Evolutionary conservation across 768 basidiomycete species (phyloP).

Genomic region (Pleurotus tuoliensis): DNA sequence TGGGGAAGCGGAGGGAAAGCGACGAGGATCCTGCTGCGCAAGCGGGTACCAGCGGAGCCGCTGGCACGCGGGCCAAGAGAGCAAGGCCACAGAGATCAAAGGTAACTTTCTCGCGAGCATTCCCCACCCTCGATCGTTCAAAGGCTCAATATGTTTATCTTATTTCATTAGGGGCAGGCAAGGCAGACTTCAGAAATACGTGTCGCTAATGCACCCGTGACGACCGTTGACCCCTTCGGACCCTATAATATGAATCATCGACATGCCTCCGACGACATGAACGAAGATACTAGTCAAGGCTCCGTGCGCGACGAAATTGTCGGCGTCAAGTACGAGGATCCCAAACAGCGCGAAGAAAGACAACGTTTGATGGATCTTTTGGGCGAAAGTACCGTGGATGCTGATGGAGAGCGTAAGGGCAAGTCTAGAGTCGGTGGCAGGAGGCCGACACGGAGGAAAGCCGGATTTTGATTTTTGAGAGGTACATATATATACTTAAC

Average conservation of each 20-base stretch:
- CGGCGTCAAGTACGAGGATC: conserved; percentile 67
- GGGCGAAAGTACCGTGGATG: background rate
- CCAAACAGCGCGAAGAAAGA: conserved; percentile 56
- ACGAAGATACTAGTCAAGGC: conserved; percentile 18
- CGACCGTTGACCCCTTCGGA: conserved; percentile 17
- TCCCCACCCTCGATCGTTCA: background rate
- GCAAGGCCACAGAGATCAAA: conserved; percentile 33
- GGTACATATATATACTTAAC: no score
- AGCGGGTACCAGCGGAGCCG: conserved; percentile 12
- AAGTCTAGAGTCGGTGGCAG: background rate
- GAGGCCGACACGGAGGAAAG: background rate
- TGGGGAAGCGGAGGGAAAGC: conserved; percentile 61
- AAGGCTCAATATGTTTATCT: background rate
- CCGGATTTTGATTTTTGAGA: background rate
- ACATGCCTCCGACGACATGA: conserved; percentile 27
- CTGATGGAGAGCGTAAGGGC: background rate
- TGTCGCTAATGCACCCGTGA: conserved; percentile 13
- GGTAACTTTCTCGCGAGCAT: conserved; percentile 15
- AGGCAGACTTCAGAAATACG: conserved; percentile 33
- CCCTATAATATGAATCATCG: conserved; percentile 17
- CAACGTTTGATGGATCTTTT: conserved; percentile 54
- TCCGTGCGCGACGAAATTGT: conserved; percentile 37
- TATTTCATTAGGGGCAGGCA: conserved; percentile 27
- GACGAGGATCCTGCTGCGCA: conserved; percentile 31
- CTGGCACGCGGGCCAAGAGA: conserved; percentile 27